Base-by-base conservation (phyloP, 2,329 filamentous ascomycete species). In the Diplocarpon rosae region DNA sequence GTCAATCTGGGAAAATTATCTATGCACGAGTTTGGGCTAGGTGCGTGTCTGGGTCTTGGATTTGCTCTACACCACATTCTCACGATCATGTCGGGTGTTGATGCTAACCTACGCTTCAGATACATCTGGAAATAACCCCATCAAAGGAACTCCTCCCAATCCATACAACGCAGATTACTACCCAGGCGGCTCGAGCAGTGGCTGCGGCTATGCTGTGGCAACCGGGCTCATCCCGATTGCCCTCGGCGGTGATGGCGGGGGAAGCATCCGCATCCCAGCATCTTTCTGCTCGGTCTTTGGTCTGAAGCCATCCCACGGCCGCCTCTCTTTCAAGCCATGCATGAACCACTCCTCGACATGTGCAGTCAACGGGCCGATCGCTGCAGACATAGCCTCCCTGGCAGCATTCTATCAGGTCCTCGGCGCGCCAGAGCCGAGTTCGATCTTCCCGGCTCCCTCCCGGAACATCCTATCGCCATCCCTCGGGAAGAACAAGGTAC, bases 181-280 rank as follows among this genome's bases (percentile, higher is more conserved):
- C 62, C 51, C 85, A 0, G 88, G 88, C 29, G 88, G 88, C 14
- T 95, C 88, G 60, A 96, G 90, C 1, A 92, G 92, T 37, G 92
- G 92, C 12, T 93, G 88, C 60, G 90, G 90, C 2, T 78, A 93
- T 14, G 85, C 86, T 8, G 85, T 96, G 17, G 76, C 75, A 16
- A 70, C 75, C 1, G 75, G 75, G 17, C 67, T 73, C 2, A 72
- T 72, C 0, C 72, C 78, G 20, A 52, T 80, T 29, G 87, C 89
- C 3, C 67, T 98, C 16, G 92, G 90, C 15, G 95, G 90, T 12
- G 92, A 98, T 61, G 96, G 81, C 0, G 81, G 81, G 48, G 81
- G 81, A 27, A 83, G 77, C 14, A 77, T 85, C 34, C 55, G 58
- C 2, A 55, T 63, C 20, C 53, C 54, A 2, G 42, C 52, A 9